These are phyloP conservation scores for Rehmannia glutinosa DNA, from an alignment of 257 asterid genomes.

Conservation along the genomic window DNA sequence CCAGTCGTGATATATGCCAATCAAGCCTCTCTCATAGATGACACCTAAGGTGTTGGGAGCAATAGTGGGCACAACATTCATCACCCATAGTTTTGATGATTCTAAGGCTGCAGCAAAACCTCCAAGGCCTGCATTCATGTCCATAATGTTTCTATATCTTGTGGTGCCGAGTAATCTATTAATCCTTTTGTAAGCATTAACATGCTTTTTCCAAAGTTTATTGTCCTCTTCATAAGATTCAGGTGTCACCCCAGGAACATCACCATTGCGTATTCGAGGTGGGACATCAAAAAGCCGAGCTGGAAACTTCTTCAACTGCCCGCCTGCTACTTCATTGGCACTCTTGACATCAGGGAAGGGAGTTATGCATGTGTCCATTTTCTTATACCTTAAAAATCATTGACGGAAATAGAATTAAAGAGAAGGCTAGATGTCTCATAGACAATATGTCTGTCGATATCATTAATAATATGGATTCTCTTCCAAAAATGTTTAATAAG, in stretches of 20 bases:
- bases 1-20: slow-evolving; percentile 95
- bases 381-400: slow-evolving; percentile 59
- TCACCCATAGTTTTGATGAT: slow-evolving; percentile 85
- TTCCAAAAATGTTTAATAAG: background rate
- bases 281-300: slow-evolving; percentile 78
- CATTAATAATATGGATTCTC: background rate
- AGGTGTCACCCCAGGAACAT: slow-evolving; percentile 57
- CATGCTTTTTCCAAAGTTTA: slow-evolving; percentile 72
- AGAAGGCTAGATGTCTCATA: too few species aligned
- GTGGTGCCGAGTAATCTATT: slow-evolving; percentile 56
- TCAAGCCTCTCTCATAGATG: slow-evolving; percentile 78
- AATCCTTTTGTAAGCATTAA: slow-evolving; percentile 52
- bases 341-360: slow-evolving; percentile 59
- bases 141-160: slow-evolving; percentile 84
- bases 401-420: background rate
- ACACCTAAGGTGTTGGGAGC: slow-evolving; percentile 68
- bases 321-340: slow-evolving; percentile 51
- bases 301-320: slow-evolving; percentile 69
- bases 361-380: slow-evolving; percentile 73
- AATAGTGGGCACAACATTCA: slow-evolving; percentile 82
- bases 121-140: slow-evolving; percentile 92
- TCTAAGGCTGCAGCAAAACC: slow-evolving; percentile 85
- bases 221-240: slow-evolving; percentile 64
- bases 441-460: background rate
- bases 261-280: slow-evolving; percentile 59